Conservation (phyloP, 768 basidiomycete genomes). For the Boletus vinaceobasis region DNA sequence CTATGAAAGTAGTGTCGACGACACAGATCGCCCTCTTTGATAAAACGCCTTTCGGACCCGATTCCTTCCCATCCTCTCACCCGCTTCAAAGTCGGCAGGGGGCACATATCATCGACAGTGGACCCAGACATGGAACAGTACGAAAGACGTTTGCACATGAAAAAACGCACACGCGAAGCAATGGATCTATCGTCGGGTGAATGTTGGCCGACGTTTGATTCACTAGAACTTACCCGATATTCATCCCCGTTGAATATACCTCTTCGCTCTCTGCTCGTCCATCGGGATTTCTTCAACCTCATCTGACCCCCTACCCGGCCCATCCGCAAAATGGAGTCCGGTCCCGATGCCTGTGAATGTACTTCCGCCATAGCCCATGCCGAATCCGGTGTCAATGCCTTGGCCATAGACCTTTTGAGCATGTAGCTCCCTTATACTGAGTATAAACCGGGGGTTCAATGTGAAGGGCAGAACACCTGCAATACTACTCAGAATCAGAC, state of each 20-base stretch:
- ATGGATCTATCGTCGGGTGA: neutral
- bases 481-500: neutral
- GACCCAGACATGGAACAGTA: neutral
- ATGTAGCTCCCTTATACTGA: slow-evolving; percentile 4
- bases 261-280: neutral
- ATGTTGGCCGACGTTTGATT: neutral
- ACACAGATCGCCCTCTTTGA: too few species aligned
- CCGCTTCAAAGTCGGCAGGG: neutral
- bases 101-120: neutral
- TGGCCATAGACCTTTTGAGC: neutral
- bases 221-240: neutral
- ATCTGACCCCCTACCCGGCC: neutral
- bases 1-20: too few species aligned
- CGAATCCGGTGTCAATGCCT: slow-evolving; percentile 5
- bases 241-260: too few species aligned
- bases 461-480: neutral
- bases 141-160: neutral
- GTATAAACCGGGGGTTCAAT: slow-evolving; percentile 6
- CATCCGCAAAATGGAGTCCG: neutral
- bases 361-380: neutral
- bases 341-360: neutral
- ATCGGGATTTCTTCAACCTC: neutral
- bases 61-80: neutral
- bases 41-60: too few species aligned
- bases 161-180: neutral